Base-by-base conservation (phyloP, 768 basidiomycete genomes). In the Boletus edulis region DNA sequence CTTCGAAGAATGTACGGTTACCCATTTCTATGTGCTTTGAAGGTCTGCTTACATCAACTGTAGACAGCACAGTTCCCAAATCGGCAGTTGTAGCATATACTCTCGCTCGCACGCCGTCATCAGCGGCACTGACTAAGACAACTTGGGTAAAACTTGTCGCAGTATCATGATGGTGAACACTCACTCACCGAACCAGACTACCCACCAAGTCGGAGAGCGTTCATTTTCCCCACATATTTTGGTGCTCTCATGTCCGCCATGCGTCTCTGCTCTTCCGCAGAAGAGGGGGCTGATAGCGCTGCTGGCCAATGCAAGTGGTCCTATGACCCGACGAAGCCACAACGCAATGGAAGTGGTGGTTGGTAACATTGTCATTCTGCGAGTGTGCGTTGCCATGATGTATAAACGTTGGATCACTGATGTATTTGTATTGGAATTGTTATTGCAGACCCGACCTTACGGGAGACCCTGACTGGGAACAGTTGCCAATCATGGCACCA, bases 1-100 rank as follows among this genome's bases (percentile, higher is more conserved):
- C 54, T 83, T 85, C 46, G 78, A 77, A 45, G 78, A 85, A 55
- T 85, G 87, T 89, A 67, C 58, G 81, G 57, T 35, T 37, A 51
- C 34, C 27, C 45, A 53, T 18, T 50, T 51, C 6, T 27, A 42
- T 31, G 22, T 13, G 17, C 37, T 45, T 43, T 15, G 32, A 45
- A 12, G 22, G 27, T 24, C 32, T 11, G 34, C 40, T 52, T 29
- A 56, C 40, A 51, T 52, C 22, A 31, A 29, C 46, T 15, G 12
- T 44, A 73, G 78, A 76, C 51, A 61, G 54, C 34, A 56, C 71
- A 7, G 40, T 64, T 3, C 78, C 78, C 0, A 77, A 71, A 54
- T 78, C 78, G 0, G 60, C 71, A 46, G 57, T 74, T 18, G 53
- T 67, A 17, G 59, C 66, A 2, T 75, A 72, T 53, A 54, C 64